phyloP scores from a whole-genome alignment of 768 basidiomycete genomes.

The Myochromella boudieri region DNA sequence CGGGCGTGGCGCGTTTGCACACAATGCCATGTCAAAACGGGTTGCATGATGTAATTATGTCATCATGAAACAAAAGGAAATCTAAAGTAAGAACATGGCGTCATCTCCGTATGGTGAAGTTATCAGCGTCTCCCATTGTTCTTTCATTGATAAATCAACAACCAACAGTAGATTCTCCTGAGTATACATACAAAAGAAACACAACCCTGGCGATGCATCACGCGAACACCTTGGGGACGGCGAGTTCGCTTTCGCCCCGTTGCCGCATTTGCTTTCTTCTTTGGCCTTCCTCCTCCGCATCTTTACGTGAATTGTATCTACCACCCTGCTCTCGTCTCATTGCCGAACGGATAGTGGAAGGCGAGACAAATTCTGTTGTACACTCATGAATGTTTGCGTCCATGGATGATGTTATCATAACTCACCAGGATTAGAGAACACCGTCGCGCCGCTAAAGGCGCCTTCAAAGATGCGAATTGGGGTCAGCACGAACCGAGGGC shows the following conservation, averaged over 20 bases:
- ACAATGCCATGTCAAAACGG: slow-evolving; percentile 11
- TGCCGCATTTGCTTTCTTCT: slow-evolving; percentile 63
- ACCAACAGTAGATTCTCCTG: slow-evolving; percentile 1
- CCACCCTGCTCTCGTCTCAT: slow-evolving; percentile 71
- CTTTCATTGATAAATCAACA: slow-evolving; percentile 3
- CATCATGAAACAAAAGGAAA: too few species aligned
- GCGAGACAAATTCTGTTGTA: slow-evolving; percentile 83
- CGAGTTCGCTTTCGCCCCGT: slow-evolving; percentile 75
- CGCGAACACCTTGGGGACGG: slow-evolving; percentile 87
- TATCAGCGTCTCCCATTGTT: slow-evolving; percentile 15
- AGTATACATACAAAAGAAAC: neutral
- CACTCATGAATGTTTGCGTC: neutral
- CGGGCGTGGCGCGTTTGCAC: slow-evolving; percentile 1
- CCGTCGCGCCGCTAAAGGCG: slow-evolving; percentile 91
- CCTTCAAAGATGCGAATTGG: slow-evolving; percentile 99
- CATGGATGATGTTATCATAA: slow-evolving; percentile 5
- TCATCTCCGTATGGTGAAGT: neutral
- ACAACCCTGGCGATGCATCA: slow-evolving; percentile 43
- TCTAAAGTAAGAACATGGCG: too few species aligned
- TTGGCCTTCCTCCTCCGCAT: slow-evolving; percentile 66
- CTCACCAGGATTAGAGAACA: slow-evolving; percentile 93
- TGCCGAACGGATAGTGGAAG: slow-evolving; percentile 73
- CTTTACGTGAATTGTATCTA: slow-evolving; percentile 82
- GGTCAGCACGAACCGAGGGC: slow-evolving; percentile 94
- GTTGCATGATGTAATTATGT: neutral